Base-by-base conservation (phyloP, 495 filamentous ascomycete genomes). In the Trichoderma asperelloides region DNA sequence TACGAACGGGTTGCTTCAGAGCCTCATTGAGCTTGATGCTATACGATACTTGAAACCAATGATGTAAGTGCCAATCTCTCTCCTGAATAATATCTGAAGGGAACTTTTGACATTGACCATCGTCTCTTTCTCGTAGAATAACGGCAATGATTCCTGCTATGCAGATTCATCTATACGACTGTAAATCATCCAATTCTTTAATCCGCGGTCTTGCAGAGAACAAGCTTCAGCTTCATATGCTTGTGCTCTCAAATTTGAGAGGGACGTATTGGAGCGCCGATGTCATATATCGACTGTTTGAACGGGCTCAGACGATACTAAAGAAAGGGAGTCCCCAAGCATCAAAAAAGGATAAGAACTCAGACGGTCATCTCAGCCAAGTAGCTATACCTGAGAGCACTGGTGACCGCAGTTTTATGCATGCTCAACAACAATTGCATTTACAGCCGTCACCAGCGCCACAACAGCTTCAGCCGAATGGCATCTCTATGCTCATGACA, bases 181-280 rank as follows among this genome's bases (percentile, higher is more conserved):
- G 76, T 69, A 77, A 76, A 66, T 72, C 69, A 0, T 57, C 70
- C 7, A 70, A 74, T 39, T 30, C 70, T 13, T 69, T 81, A 21
- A 71, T 73, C 7, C 72, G 73, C n/a, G 70, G 75, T 8, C 71
- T 81, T 25, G 66, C 75, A 8, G 72, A 77, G 0, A 80, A 77
- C 67, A 81, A 80, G 65, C 72, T 81, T 13, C 71, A 78, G 45
- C 64, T 77, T 30, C 78, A 76, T 64, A 80, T 81, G 79, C 68
- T 81, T 65, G 71, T 81, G 33, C 63, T 81, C 68, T 73, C 77
- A 27, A 72, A 80, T 64, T 64, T 81, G 43, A 74, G 76, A 57
- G 70, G 77, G 12, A 75, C 74, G 2, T 79, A 80, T 55, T 70
- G 69, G 67, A 68, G 67, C 33, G 69, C 69, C 12, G 65, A 65